Conservation (phyloP, 495 filamentous ascomycete species). For the Peziza echinospora region DNA sequence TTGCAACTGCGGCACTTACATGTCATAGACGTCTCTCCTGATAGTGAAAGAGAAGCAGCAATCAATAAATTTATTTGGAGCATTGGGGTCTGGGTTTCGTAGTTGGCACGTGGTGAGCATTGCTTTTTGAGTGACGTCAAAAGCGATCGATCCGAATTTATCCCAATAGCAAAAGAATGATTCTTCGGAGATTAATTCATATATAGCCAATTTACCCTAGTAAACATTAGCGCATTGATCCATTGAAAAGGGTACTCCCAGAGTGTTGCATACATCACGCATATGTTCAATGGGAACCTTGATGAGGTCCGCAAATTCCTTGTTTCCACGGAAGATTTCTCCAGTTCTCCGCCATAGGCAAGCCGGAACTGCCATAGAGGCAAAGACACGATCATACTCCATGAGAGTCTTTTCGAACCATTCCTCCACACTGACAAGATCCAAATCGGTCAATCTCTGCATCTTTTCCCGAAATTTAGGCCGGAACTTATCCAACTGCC, state of each 20-base stretch:
- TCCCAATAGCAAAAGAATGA: conserved; percentile 96
- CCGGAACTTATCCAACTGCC: conserved; percentile 76
- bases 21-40: conserved; percentile 78
- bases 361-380: conserved; percentile 93
- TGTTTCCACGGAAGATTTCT: conserved; percentile 94
- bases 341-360: conserved; percentile 95
- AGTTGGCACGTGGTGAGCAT: conserved; percentile 86
- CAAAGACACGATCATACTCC: conserved; percentile 96
- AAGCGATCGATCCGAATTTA: conserved; percentile 96
- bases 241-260: neutral
- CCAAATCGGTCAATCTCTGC: conserved; percentile 71
- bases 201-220: conserved; percentile 82
- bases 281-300: conserved; percentile 77
- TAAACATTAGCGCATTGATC: conserved; percentile 1
- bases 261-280: conserved; percentile 59
- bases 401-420: conserved; percentile 91
- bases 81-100: conserved; percentile 59
- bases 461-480: conserved; percentile 93
- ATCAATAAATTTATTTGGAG: conserved; percentile 49
- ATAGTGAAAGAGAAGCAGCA: conserved; percentile 98
- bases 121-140: conserved; percentile 87
- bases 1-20: conserved; percentile 57
- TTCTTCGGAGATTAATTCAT: conserved; percentile 87
- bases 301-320: conserved; percentile 95
- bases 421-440: conserved; percentile 87